These are phyloP conservation scores for Beauveria asiatica DNA, from an alignment of 2,329 filamentous ascomycete genomes.

Conservation along the genomic window DNA sequence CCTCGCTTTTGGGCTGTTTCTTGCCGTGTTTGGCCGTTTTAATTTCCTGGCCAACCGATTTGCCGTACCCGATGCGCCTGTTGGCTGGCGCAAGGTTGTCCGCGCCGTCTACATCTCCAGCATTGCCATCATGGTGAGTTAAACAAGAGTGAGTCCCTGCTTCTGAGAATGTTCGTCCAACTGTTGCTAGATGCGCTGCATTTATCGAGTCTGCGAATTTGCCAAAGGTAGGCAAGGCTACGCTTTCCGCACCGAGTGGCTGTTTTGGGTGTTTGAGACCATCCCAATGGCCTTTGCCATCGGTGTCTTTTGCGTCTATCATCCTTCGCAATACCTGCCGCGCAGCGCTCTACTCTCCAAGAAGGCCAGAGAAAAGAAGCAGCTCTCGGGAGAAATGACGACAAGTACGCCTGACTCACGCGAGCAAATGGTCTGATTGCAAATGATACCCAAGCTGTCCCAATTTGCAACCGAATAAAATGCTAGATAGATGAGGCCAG, in stretches of 20 bases:
- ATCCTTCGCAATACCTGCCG: slow-evolving; percentile 34
- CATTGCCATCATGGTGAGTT: slow-evolving; percentile 35
- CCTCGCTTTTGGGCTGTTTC: slow-evolving; percentile 30
- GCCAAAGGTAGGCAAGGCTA: slow-evolving; percentile 42
- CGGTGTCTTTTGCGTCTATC: slow-evolving; percentile 38
- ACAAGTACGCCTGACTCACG: background rate
- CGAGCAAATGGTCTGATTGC: background rate
- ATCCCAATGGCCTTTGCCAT: slow-evolving; percentile 40
- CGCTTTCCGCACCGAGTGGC: slow-evolving; percentile 41
- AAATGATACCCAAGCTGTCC: background rate
- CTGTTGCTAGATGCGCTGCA: slow-evolving; percentile 33
- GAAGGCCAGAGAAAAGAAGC: background rate
- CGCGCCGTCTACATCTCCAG: slow-evolving; percentile 35
- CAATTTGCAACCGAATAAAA: background rate
- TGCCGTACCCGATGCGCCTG: slow-evolving; percentile 20
- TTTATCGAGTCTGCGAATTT: slow-evolving; percentile 46
- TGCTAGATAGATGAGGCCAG: background rate
- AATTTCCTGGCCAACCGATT: slow-evolving; percentile 22
- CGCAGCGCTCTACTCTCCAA: slow-evolving; percentile 1
- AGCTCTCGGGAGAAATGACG: background rate
- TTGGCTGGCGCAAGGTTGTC: slow-evolving; percentile 30
- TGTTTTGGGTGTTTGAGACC: slow-evolving; percentile 43
- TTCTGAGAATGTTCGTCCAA: background rate
- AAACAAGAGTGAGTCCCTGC: fast-evolving
- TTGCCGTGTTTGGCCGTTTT: slow-evolving; percentile 31